Conservation (phyloP, 768 basidiomycete genomes). For the Pholiota conissans region DNA sequence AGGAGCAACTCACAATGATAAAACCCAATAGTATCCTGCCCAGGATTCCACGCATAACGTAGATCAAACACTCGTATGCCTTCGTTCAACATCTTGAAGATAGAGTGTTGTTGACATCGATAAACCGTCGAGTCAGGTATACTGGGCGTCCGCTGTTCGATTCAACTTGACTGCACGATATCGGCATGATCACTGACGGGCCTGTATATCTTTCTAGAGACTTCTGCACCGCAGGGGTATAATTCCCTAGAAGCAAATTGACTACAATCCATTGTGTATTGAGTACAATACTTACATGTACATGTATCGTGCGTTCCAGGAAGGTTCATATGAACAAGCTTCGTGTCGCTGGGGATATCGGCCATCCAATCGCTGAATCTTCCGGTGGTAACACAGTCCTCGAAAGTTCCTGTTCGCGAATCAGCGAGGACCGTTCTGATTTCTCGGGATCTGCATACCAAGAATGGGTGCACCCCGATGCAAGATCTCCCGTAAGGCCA, state of each 20-base stretch:
- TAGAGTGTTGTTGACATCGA: slow-evolving; percentile 48
- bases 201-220: slow-evolving; percentile 45
- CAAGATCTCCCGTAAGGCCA: slow-evolving; percentile 23
- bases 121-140: slow-evolving; percentile 20
- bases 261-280: background rate
- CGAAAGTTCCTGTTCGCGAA: slow-evolving; percentile 19
- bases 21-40: slow-evolving; percentile 50
- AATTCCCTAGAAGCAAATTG: slow-evolving; percentile 35
- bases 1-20: slow-evolving; percentile 37
- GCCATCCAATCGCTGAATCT: slow-evolving; percentile 47
- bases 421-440: slow-evolving; percentile 13
- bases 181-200: slow-evolving; percentile 29
- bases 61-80: slow-evolving; percentile 51
- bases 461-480: slow-evolving; percentile 23
- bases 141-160: slow-evolving; percentile 28
- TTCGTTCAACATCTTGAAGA: slow-evolving; percentile 45
- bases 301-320: slow-evolving; percentile 53
- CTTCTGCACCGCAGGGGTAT: slow-evolving; percentile 39
- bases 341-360: slow-evolving; percentile 37
- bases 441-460: no score
- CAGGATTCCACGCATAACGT: slow-evolving; percentile 48
- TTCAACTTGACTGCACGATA: background rate
- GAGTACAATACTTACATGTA: slow-evolving; percentile 34
- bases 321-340: slow-evolving; percentile 47
- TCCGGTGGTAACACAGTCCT: slow-evolving; percentile 2